Percentiles rank a stretch among this genome's conserved stretches.
These are phyloP conservation scores for Erodium trifolium DNA, from an alignment of 441 rosid genomes.

Conservation along the genomic window DNA sequence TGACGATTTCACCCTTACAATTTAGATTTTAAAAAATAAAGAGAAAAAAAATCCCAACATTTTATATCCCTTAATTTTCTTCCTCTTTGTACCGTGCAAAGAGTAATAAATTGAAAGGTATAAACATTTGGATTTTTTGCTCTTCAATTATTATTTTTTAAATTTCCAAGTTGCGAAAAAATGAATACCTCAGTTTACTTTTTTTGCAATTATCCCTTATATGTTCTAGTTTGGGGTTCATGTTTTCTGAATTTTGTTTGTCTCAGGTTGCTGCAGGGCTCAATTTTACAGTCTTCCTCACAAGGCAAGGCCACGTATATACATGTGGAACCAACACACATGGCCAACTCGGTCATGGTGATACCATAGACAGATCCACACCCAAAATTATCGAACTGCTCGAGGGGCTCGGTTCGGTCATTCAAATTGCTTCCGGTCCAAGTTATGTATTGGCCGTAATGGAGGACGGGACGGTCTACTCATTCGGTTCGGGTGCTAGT, in stretches of 20 bases:
- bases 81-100: no score
- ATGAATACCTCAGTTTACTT: no score
- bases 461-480: slow-evolving; percentile 60
- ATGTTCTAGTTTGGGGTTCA: no score
- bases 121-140: no score
- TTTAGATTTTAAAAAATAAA: no score
- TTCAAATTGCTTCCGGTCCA: slow-evolving; percentile 84
- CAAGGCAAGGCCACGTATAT: slow-evolving; percentile 63
- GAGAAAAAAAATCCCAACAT: no score
- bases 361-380: slow-evolving; percentile 59
- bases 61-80: no score
- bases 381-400: slow-evolving; percentile 56
- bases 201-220: no score
- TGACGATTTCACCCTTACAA: no score
- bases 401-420: slow-evolving; percentile 47
- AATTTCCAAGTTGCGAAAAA: no score
- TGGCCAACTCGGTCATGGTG: slow-evolving; percentile 94
- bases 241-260: background rate
- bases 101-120: no score
- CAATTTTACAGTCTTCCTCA: slow-evolving; percentile 72
- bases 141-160: no score
- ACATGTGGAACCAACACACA: slow-evolving; percentile 74
- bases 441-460: slow-evolving; percentile 70
- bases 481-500: slow-evolving; percentile 82
- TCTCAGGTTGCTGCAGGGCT: slow-evolving; percentile 88